A percentile compares a stretch with the other conserved stretches of the same genome.
Evolutionary conservation across 1,284 basidiomycete species (phyloP).

Genomic region (Moesziomyces aphidis): DNA sequence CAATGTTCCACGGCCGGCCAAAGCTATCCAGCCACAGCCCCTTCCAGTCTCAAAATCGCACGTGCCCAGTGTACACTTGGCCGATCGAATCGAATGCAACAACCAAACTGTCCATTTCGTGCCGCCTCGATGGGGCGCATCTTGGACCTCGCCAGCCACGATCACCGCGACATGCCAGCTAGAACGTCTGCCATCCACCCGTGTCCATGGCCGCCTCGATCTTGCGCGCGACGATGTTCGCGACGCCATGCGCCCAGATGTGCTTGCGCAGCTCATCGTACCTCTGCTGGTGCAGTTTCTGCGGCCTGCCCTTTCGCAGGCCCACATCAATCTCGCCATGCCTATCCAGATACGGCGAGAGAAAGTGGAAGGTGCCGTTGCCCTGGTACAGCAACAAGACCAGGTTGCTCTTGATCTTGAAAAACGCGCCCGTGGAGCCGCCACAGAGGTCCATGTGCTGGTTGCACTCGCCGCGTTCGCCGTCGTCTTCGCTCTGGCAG

Average conservation of each 20-base stretch:
- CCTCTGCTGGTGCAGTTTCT: constrained; percentile 84
- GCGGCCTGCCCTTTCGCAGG: constrained; percentile 87
- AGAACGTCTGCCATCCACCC: constrained; percentile 92
- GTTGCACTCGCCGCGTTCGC: constrained; percentile 83
- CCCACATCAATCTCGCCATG: constrained; percentile 95
- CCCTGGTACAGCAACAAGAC: constrained; percentile 89
- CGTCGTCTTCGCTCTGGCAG: constrained; percentile 79
- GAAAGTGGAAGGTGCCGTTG: constrained; percentile 84
- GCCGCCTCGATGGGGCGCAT: too few species aligned
- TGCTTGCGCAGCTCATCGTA: constrained; percentile 92
- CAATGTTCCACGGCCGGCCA: too few species aligned
- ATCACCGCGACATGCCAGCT: neutral
- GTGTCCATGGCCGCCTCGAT: constrained; percentile 81
- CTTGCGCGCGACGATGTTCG: constrained; percentile 88
- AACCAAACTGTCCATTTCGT: too few species aligned
- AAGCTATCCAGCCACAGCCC: too few species aligned
- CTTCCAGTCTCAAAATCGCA: too few species aligned
- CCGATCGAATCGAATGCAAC: too few species aligned
- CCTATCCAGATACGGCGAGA: constrained; percentile 89
- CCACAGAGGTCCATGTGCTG: constrained; percentile 95
- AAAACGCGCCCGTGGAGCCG: constrained; percentile 87
- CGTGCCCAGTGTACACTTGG: too few species aligned
- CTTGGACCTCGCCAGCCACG: too few species aligned
- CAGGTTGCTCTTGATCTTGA: constrained; percentile 91
- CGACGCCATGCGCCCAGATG: constrained; percentile 90